Conservation (phyloP, 2,329 filamentous ascomycete genomes). For the Hymenoscyphus occultus region DNA sequence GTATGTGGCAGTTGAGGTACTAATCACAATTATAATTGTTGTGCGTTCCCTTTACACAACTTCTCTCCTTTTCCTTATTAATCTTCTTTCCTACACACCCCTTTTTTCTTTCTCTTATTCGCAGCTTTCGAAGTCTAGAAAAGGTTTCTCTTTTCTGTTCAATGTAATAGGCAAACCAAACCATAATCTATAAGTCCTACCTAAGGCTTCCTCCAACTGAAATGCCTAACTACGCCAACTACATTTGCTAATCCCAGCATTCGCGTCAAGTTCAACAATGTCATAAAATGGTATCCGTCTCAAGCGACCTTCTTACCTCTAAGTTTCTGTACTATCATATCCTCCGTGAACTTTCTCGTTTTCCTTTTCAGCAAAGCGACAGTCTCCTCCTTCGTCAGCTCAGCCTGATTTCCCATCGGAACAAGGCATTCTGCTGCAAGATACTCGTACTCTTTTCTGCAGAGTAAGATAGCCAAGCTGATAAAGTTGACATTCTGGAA, state of each 20-base stretch:
- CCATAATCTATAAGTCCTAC: neutral
- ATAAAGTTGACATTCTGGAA: conserved; percentile 2
- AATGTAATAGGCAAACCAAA: neutral
- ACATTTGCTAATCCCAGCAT: neutral
- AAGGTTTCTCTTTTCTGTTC: neutral
- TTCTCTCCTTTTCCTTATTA: neutral
- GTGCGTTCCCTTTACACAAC: too few relatives aligned
- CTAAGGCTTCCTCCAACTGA: neutral
- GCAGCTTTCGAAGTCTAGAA: neutral
- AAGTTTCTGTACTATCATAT: neutral
- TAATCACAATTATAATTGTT: too few relatives aligned
- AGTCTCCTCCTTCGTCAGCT: neutral
- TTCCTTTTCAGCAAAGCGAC: neutral
- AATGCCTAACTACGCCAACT: neutral
- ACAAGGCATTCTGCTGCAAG: neutral
- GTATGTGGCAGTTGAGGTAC: too few relatives aligned
- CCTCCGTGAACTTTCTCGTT: neutral
- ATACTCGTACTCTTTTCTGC: neutral
- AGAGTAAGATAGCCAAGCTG: neutral
- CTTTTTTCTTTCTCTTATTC: neutral
- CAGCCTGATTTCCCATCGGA: neutral
- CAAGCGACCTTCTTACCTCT: neutral
- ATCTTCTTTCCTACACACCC: neutral
- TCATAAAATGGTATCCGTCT: neutral
- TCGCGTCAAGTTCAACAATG: neutral